A percentile compares a stretch with the other conserved stretches of the same genome.
Evolutionary conservation across 2,329 filamentous ascomycete species (phyloP).

Genomic region (Claviceps maximensis): DNA sequence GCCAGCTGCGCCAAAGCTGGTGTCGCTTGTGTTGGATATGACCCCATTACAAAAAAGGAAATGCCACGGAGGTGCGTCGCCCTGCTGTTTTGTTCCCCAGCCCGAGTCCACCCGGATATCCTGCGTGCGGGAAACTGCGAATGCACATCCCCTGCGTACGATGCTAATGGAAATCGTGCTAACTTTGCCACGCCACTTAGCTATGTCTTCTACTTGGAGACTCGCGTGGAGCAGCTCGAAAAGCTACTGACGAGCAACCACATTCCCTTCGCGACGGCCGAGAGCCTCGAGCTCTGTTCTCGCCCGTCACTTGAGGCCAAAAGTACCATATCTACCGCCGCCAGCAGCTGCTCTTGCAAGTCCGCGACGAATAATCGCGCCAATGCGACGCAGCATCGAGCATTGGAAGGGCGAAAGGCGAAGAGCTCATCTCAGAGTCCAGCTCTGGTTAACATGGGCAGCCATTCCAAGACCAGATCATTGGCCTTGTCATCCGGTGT

Average conservation of each 20-base stretch:
- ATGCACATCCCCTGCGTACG: not conserved
- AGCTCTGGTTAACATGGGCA: conserved; percentile 61
- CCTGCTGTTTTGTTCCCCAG: conserved; percentile 22
- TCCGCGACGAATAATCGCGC: conserved; percentile 18
- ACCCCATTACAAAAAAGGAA: conserved; percentile 91
- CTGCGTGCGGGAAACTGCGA: not conserved
- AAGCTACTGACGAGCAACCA: conserved; percentile 54
- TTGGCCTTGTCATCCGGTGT: conserved; percentile 80
- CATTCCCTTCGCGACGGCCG: conserved; percentile 58
- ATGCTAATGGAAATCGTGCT: not conserved
- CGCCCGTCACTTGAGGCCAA: conserved; percentile 28
- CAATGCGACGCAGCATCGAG: conserved; percentile 16
- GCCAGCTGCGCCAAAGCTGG: conserved; percentile 86
- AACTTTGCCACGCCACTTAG: conserved; percentile 26
- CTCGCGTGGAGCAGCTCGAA: conserved; percentile 73
- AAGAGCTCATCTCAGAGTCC: conserved; percentile 22
- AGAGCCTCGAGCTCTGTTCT: conserved; percentile 52
- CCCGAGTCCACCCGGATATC: not conserved
- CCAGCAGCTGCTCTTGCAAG: conserved; percentile 20
- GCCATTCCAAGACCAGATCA: conserved; percentile 65
- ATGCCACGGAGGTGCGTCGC: conserved; percentile 74
- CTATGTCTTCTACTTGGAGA: conserved; percentile 93
- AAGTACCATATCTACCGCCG: conserved; percentile 19
- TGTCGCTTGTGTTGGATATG: conserved; percentile 86
- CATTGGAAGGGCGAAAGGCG: conserved; percentile 19